Base-by-base conservation (phyloP, 495 filamentous ascomycete species). In the Xanthoparmelia taractica region DNA sequence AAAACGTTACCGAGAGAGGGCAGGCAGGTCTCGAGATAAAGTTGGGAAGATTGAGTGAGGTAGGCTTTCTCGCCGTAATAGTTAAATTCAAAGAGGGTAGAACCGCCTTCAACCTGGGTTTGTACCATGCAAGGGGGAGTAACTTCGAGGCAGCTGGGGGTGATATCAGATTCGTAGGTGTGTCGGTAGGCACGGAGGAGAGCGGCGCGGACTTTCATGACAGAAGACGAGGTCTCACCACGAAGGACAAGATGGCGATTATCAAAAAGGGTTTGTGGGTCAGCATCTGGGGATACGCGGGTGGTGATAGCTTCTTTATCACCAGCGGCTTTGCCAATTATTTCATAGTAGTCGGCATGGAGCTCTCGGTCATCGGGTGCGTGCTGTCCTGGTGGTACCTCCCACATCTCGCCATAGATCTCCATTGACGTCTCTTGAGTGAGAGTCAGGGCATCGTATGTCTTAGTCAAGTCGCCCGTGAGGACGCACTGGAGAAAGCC, bases 71-170 rank as follows among this genome's bases (percentile, higher is more conserved):
- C 88, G 68, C 87, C 89, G 76, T 97, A 99, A 82, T 97, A 99
- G 73, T 90, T 84, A 68, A 96, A 89, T 47, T 86, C 86, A 79
- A 99, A 99, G 41, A 99, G 85, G 4, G 94, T 97, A 66, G 87
- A 85, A 56, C 94, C 94, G 65, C 94, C 94, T 78, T 99, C 94
- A 63, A 97, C 94, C 76, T 97, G 92, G 10, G 94, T 97, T 76
- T 99, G 94, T n/a, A 97, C 95, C 77, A 99, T 90, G 50, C 91
- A 92, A 12, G 94, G 94, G 4, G 94, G 94, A 48, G 87, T 88
- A 55, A 99, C 92, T 75, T 97, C 93, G 54, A 81, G 71, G 55
- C 67, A 71, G 47, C 56, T 61, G 57, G 82, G 79, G 72, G 95
- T 82, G 57, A 85, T 82, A 69, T 87, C 81, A 69, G 92, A 87